phyloP scores from a whole-genome alignment of 768 basidiomycete genomes.

The Hypholoma sublateritium region DNA sequence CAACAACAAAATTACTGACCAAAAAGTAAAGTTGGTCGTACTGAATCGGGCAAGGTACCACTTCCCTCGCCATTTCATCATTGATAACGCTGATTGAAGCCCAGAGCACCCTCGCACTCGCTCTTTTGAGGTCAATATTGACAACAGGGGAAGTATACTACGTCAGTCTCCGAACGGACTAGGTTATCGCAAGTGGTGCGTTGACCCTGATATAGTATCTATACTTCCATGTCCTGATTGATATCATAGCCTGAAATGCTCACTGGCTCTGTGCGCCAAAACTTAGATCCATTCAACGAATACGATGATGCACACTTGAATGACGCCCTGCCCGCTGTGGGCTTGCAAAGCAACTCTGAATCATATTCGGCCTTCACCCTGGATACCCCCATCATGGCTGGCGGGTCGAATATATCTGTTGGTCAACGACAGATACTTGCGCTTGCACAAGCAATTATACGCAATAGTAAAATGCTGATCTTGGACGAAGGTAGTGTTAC shows the following conservation, averaged over 20 bases:
- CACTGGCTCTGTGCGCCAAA: constrained; percentile 57
- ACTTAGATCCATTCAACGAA: constrained; percentile 61
- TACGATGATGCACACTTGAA: constrained; percentile 45
- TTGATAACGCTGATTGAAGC: not conserved
- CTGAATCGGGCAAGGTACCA: constrained; percentile 44
- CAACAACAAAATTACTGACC: no score
- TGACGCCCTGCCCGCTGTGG: constrained; percentile 35
- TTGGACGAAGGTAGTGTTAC: constrained; percentile 46
- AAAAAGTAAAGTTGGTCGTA: constrained; percentile 47
- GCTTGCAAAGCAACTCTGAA: constrained; percentile 27
- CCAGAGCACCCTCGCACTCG: constrained; percentile 53
- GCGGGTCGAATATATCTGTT: constrained; percentile 71
- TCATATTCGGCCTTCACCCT: constrained; percentile 43
- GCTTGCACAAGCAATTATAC: constrained; percentile 55
- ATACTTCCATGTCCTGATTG: not conserved
- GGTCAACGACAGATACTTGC: constrained; percentile 73
- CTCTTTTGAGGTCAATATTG: constrained; percentile 39
- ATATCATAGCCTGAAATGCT: constrained; percentile 42
- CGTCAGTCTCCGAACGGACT: constrained; percentile 47
- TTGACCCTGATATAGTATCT: constrained; percentile 14
- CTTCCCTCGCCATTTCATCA: no score
- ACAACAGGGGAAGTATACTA: constrained; percentile 55
- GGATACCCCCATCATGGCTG: constrained; percentile 42
- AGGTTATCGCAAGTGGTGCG: constrained; percentile 45
- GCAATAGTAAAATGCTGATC: constrained; percentile 56